phyloP scores from a whole-genome alignment of 768 basidiomycete genomes.

The Pulveroboletus sp. region DNA sequence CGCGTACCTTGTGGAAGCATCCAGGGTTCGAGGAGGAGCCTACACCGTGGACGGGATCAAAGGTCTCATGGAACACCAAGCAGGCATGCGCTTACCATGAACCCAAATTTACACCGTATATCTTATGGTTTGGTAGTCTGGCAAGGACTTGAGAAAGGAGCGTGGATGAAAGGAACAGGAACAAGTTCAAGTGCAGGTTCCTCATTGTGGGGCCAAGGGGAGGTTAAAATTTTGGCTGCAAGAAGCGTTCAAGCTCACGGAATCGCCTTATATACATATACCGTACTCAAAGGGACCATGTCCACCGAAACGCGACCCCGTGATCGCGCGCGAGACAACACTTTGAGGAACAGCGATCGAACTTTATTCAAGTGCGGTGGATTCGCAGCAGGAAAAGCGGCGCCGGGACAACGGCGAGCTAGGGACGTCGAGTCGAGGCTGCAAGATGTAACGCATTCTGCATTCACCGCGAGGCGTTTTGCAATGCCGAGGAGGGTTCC shows the following conservation, averaged over 20 bases:
- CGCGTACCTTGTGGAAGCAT: slow-evolving; percentile 64
- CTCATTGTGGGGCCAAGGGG: slow-evolving; percentile 16
- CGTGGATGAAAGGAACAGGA: slow-evolving; percentile 13
- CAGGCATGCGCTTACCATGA: slow-evolving; percentile 44
- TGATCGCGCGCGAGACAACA: no score
- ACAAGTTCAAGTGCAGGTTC: slow-evolving; percentile 7
- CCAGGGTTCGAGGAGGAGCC: slow-evolving; percentile 78
- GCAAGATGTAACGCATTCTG: no score
- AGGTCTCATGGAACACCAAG: neutral
- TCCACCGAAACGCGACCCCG: no score
- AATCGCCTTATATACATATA: slow-evolving; percentile 1
- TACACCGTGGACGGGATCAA: slow-evolving; percentile 25
- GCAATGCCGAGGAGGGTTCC: no score
- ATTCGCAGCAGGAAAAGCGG: no score
- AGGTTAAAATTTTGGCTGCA: neutral
- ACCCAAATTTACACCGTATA: slow-evolving; percentile 70
- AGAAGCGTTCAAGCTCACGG: neutral
- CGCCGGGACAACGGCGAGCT: no score
- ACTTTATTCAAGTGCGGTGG: no score
- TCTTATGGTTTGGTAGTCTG: slow-evolving; percentile 36
- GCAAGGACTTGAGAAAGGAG: slow-evolving; percentile 19
- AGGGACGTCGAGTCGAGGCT: no score
- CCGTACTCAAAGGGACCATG: neutral
- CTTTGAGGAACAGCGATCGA: no score
- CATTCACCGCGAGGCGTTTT: no score